Percentiles rank a stretch among this genome's conserved stretches.
Evolutionary conservation across 495 filamentous ascomycete species (phyloP).

Genomic region (Podospora comata): DNA sequence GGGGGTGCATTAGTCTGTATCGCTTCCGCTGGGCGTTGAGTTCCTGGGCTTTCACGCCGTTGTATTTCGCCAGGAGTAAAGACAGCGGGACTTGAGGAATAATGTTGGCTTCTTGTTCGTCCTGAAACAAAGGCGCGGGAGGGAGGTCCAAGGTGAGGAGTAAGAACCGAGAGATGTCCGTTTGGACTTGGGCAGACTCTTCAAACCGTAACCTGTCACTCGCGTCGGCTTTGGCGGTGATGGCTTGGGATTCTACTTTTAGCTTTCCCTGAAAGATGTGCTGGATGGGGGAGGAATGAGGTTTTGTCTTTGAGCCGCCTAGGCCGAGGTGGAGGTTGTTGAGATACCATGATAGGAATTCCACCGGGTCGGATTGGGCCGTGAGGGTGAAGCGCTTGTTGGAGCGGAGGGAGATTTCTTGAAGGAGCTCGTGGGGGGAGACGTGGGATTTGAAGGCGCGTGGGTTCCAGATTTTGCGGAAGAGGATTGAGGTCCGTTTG

Average conservation of each 20-base stretch:
- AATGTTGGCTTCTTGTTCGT: constrained; percentile 84
- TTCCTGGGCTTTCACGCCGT: constrained; percentile 83
- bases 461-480: constrained; percentile 98
- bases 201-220: constrained; percentile 90
- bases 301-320: constrained; percentile 84
- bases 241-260: constrained; percentile 88
- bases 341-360: constrained; percentile 95
- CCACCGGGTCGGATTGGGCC: constrained; percentile 88
- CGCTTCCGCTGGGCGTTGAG: constrained; percentile 79
- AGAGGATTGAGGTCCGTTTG: constrained; percentile 82
- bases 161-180: constrained; percentile 72
- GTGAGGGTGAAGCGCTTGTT: constrained; percentile 92
- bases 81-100: constrained; percentile 93
- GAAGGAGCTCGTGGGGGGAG: constrained; percentile 92
- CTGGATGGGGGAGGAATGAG: constrained; percentile 77
- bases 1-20: constrained; percentile 86
- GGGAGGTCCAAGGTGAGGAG: constrained; percentile 92
- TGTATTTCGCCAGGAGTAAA: constrained; percentile 89
- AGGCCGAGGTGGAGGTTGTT: constrained; percentile 91
- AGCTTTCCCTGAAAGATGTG: constrained; percentile 89
- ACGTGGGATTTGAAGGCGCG: constrained; percentile 96
- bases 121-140: constrained; percentile 93
- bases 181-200: constrained; percentile 77
- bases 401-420: constrained; percentile 86
- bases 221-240: constrained; percentile 86